Evolutionary conservation across 306 rosid genomes (phyloP).

Genomic region (Erythrophleum fordii): DNA sequence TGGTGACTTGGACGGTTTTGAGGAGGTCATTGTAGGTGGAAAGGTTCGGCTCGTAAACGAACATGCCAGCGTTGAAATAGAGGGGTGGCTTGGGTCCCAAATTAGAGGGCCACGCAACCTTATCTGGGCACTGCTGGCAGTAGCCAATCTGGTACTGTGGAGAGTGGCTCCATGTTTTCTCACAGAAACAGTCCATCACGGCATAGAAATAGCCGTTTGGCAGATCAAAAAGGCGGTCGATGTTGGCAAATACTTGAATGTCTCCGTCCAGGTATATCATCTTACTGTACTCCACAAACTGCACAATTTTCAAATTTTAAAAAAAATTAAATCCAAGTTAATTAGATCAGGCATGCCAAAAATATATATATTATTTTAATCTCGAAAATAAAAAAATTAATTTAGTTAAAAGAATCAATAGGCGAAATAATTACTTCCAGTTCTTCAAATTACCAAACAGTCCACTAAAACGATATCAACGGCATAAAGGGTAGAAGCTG

Average conservation of each 20-base stretch:
- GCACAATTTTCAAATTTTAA: slow-evolving; percentile 23
- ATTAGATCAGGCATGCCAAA: too few species aligned
- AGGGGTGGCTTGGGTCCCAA: slow-evolving; percentile 79
- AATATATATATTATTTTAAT: too few species aligned
- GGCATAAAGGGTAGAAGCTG: neutral
- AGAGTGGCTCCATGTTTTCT: slow-evolving; percentile 63
- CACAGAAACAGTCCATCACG: slow-evolving; percentile 89
- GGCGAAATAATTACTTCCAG: too few species aligned
- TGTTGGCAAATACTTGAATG: slow-evolving; percentile 73
- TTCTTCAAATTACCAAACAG: too few species aligned
- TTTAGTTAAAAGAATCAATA: too few species aligned
- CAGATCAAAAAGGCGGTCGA: slow-evolving; percentile 70
- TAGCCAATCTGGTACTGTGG: slow-evolving; percentile 66
- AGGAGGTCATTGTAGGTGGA: slow-evolving; percentile 68
- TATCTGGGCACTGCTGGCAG: slow-evolving; percentile 81
- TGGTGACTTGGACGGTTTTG: slow-evolving; percentile 35
- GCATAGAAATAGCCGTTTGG: slow-evolving; percentile 64
- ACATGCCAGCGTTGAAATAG: slow-evolving; percentile 90
- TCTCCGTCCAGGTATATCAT: slow-evolving; percentile 87
- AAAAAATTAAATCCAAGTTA: neutral
- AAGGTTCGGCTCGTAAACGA: slow-evolving; percentile 69
- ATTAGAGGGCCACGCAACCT: slow-evolving; percentile 58
- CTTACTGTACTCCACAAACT: slow-evolving; percentile 84
- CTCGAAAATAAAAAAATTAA: too few species aligned
- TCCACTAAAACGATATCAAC: neutral